Evolutionary conservation across 192 early-diverging fungal species (phyloP), one percentile per base, ranked within the genome.

Genomic region (Rhizophagus sp.): DNA sequence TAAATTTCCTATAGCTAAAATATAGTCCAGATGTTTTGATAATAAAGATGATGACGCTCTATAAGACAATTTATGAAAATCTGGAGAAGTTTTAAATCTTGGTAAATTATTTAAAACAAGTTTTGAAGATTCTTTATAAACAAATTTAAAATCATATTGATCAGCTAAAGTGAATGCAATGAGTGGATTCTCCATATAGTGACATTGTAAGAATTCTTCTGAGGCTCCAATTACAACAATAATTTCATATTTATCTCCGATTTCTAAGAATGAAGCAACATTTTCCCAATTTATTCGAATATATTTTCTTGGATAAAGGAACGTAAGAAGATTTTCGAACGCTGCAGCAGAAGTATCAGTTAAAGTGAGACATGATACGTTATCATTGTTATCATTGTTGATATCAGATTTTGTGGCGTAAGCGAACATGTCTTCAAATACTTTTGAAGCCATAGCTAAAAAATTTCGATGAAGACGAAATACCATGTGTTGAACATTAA

Each of bases 51-150:
- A 25, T 30, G 25, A 8, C 22, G 69, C 33, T 17, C 22, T 39
- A 71, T 19, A 11, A 24, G 69, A 71, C 47, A 71, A 25, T 44
- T n/a, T 25, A 44, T 71, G 27, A 71, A 71, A 71, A 22, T 71
- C 36, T 41, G 17, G 33, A 10, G 9, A 71, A 41, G 22, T 8
- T 17, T 71, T 44, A 39, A 71, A 71, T 22, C 19, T 41, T n/a
- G 39, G 22, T 41, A 71, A 71, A 11, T 71, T 39, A n/a, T 71
- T 44, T 33, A 71, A n/a, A 12, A 71, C 69, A 12, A 71, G 36
- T 71, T 71, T 71, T n/a, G 69, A 71, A 2, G 69, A 71, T 44
- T 71, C 69, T 71, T 71, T 71, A 71, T 71, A 71, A 12, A 71
- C 69, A 22, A 30, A 33, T 71, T 44, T 71, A 39, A 71, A 71